Evolutionary conservation across 352 stramenopile species (phyloP), one percentile per base, ranked within the genome.

Genomic region (Globisporangium nunn): DNA sequence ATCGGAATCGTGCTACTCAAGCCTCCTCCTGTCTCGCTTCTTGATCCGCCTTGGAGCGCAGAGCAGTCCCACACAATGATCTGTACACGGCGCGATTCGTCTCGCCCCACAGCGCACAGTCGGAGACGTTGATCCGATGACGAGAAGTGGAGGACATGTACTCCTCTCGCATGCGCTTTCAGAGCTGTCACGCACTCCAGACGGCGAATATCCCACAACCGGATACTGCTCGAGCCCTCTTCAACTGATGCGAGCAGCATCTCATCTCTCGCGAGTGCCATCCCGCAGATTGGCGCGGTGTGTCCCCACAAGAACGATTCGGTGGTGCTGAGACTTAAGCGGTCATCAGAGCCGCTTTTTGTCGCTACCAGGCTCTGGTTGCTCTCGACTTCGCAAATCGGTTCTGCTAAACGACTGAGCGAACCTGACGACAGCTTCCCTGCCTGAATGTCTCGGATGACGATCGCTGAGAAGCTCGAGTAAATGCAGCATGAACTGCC

Each of bases 11-110:
- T 41, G 29, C 46, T 28, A 23, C 23, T 35, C 30, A 3, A 30
- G 17, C 54, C 28, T 35, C 45, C 45, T 7, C 15, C 23, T 1
- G 40, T 40, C 29, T 53, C 18, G n/a, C 8, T 7, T 47, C 5
- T 14, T 23, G 56, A n/a, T 0, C 28, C 35, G 14, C 2, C 31
- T 28, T 50, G 56, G 12, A 58, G 58, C 41, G 28, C 58, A 11
- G 68, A 74, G 8, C 80, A 81, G 56, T 92, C 77, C 78, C 78
- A 95, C 4, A 93, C 64, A n/a, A 78, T 71, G 23, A 95, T 72
- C 56, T 91, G 79, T 2, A 79, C 91, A 2, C 83, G 81, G 29
- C 72, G 75, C 14, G 72, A 75, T 29, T 81, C 78, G 51, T 93
- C 81, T 0, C 66, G 63, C 31, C 83, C 83, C 2, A 91, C 83